These are phyloP conservation scores for Medicago ruthenica DNA, from an alignment of 306 rosid genomes.

Conservation along the genomic window DNA sequence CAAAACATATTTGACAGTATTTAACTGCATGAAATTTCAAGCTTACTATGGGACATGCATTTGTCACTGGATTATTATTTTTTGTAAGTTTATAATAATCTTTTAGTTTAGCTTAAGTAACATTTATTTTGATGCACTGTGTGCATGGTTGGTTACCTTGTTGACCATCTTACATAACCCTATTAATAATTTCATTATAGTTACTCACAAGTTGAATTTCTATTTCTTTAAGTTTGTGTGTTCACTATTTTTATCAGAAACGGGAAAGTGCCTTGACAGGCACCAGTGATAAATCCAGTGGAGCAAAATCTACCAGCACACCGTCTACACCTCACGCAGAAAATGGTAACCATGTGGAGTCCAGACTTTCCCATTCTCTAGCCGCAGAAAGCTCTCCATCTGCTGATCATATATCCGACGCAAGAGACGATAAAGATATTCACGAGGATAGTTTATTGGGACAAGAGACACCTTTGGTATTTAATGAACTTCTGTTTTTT, in stretches of 20 bases:
- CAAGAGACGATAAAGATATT: constrained; percentile 72
- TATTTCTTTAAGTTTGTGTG: constrained; percentile 44
- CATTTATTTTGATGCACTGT: constrained; percentile 37
- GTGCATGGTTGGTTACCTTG: constrained; percentile 19
- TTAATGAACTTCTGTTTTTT: constrained; percentile 41
- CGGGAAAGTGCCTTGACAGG: constrained; percentile 79
- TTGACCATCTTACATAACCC: constrained; percentile 29
- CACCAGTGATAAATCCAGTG: constrained; percentile 89
- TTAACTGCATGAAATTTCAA: constrained; percentile 26
- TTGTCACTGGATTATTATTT: constrained; percentile 21
- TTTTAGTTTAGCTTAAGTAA: constrained; percentile 33
- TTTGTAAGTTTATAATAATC: constrained; percentile 25
- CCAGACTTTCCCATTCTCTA: constrained; percentile 74
- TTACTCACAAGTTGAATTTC: constrained; percentile 29
- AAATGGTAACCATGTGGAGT: constrained; percentile 65
- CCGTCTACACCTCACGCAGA: constrained; percentile 97
- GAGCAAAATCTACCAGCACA: constrained; percentile 79
- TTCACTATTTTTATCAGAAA: constrained; percentile 67
- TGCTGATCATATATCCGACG: constrained; percentile 67
- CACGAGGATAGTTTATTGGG: constrained; percentile 70
- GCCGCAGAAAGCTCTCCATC: constrained; percentile 80
- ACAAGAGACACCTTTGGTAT: constrained; percentile 86
- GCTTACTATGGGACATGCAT: constrained; percentile 13
- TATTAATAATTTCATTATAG: constrained; percentile 27
- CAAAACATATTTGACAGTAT: constrained; percentile 3